phyloP scores from a whole-genome alignment of 768 basidiomycete species.

The Xerocomus spinulosus region DNA sequence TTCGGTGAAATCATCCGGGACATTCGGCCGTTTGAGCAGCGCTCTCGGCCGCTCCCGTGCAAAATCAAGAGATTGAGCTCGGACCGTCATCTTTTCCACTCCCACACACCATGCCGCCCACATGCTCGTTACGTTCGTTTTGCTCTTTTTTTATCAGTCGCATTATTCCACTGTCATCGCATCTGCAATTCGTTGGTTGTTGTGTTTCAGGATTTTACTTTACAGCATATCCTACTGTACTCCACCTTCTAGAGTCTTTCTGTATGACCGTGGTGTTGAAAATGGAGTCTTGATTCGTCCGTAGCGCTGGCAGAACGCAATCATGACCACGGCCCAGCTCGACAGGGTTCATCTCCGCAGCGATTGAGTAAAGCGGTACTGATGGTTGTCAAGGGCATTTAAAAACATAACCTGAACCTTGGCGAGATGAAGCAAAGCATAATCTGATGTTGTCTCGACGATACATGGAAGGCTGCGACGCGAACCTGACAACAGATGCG shows the following conservation, averaged over 20 bases:
- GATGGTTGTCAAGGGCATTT: constrained; percentile 1
- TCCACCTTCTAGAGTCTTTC: not conserved
- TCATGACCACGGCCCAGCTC: not conserved
- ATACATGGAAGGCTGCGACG: not conserved
- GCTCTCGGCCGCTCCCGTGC: constrained; percentile 20
- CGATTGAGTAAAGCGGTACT: too few relatives aligned
- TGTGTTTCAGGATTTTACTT: not conserved
- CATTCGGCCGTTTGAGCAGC: constrained; percentile 18
- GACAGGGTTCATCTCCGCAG: constrained; percentile 15
- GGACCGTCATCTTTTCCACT: not conserved
- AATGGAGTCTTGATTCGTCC: not conserved
- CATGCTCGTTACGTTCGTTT: constrained; percentile 7
- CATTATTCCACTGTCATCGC: constrained; percentile 14
- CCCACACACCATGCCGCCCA: constrained; percentile 5
- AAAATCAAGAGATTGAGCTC: constrained; percentile 18
- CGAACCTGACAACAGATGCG: not conserved
- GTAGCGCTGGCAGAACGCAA: not conserved
- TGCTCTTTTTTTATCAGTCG: constrained; percentile 12
- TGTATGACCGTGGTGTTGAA: constrained; percentile 6
- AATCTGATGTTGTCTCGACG: too few relatives aligned
- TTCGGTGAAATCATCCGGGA: constrained; percentile 19
- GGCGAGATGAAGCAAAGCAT: constrained; percentile 1
- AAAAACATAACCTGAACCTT: not conserved
- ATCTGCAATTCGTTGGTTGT: not conserved
- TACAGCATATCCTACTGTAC: constrained; percentile 16